Conservation (phyloP, 2,329 filamentous ascomycete species). For the Ceratocystis huliohia region DNA sequence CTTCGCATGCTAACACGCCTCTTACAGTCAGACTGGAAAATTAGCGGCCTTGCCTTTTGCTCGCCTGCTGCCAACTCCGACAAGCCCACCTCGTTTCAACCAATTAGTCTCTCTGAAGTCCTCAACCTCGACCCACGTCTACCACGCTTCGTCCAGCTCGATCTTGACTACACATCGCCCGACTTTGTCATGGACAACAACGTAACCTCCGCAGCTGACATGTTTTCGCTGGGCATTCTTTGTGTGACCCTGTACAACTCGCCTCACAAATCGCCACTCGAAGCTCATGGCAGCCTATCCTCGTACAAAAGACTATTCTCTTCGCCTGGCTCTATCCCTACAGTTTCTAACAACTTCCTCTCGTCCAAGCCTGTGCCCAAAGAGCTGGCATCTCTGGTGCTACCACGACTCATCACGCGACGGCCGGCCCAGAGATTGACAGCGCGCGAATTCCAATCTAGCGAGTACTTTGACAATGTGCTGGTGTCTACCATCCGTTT, state of each 20-base stretch:
- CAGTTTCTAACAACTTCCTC: slow-evolving; percentile 70
- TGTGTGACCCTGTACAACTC: slow-evolving; percentile 87
- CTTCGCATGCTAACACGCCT: neutral
- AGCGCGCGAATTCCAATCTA: slow-evolving; percentile 84
- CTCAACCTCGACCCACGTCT: slow-evolving; percentile 76
- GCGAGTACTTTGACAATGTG: slow-evolving; percentile 93
- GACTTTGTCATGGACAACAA: slow-evolving; percentile 91
- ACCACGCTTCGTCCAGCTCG: slow-evolving; percentile 70
- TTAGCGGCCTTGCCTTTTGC: slow-evolving; percentile 85
- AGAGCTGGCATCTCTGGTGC: slow-evolving; percentile 60
- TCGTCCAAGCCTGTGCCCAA: slow-evolving; percentile 66
- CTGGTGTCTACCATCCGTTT: slow-evolving; percentile 94
- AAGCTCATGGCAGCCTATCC: slow-evolving; percentile 66
- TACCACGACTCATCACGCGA: slow-evolving; percentile 77
- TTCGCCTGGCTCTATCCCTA: slow-evolving; percentile 66
- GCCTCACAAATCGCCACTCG: slow-evolving; percentile 78
- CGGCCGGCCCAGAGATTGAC: slow-evolving; percentile 77
- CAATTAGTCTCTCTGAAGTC: slow-evolving; percentile 70
- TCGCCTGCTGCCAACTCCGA: slow-evolving; percentile 65
- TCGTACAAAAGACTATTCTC: slow-evolving; percentile 76
- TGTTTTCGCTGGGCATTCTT: slow-evolving; percentile 84
- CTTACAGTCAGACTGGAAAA: slow-evolving; percentile 84
- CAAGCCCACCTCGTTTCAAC: slow-evolving; percentile 60
- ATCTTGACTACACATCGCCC: slow-evolving; percentile 85
- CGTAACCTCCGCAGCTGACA: slow-evolving; percentile 69